Evolutionary conservation across 164 flowering plant genomes (phyloP).

Genomic region (Litsea cubeba): DNA sequence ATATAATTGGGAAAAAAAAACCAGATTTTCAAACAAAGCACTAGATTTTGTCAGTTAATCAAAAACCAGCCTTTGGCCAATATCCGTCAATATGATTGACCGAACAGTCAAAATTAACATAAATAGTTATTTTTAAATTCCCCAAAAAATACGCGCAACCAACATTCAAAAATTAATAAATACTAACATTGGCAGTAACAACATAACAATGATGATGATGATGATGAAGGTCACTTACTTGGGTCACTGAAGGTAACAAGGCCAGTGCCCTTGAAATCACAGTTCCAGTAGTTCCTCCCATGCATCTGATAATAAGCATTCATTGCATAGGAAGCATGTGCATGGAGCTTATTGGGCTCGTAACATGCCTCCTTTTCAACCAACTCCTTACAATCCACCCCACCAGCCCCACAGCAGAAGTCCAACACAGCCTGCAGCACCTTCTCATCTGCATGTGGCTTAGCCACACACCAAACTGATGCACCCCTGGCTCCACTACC

Average conservation of each 20-base stretch:
- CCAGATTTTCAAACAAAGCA: too few species aligned
- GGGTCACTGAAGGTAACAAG: slow-evolving; percentile 68
- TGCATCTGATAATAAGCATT: slow-evolving; percentile 71
- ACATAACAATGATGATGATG: background rate
- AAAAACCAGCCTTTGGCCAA: background rate
- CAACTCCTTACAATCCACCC: slow-evolving; percentile 59
- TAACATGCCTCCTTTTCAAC: slow-evolving; percentile 42
- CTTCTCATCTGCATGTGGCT: slow-evolving; percentile 56
- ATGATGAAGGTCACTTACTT: slow-evolving; percentile 31
- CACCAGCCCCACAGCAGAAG: slow-evolving; percentile 62
- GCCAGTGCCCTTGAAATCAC: slow-evolving; percentile 65
- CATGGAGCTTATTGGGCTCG: slow-evolving; percentile 49
- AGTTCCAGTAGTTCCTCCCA: slow-evolving; percentile 70
- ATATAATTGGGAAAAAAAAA: too few species aligned
- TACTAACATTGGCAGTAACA: background rate
- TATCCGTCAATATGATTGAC: background rate
- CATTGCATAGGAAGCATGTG: slow-evolving; percentile 73
- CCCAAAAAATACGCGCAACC: too few species aligned
- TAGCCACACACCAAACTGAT: slow-evolving; percentile 73
- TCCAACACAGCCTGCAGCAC: slow-evolving; percentile 56
- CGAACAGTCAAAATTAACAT: background rate
- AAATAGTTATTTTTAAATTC: too few species aligned
- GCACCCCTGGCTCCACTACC: slow-evolving; percentile 27
- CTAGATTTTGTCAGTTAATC: too few species aligned
- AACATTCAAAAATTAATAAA: background rate